Percentiles rank a stretch among this genome's conserved stretches.
Conservation (phyloP, 768 basidiomycete species). For the Psilocybe cyanescens region DNA sequence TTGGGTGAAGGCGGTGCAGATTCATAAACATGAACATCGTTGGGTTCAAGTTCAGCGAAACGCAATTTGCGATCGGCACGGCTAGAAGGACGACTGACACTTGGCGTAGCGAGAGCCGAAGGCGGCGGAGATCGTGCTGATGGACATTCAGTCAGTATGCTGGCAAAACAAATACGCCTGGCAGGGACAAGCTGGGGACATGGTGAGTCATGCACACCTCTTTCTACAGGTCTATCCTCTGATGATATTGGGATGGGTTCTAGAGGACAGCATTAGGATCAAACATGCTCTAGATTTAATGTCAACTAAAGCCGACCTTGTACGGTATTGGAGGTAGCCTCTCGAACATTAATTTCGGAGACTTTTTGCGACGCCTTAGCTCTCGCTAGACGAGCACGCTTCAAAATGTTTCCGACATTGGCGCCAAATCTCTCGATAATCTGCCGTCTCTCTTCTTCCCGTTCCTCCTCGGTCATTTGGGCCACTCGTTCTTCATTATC, state of each 20-base stretch:
- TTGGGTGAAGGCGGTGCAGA: constrained; percentile 79
- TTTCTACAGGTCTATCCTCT: constrained; percentile 24
- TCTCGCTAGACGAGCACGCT: constrained; percentile 53
- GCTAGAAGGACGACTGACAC: constrained; percentile 63
- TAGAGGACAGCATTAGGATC: background rate
- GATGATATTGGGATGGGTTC: constrained; percentile 21
- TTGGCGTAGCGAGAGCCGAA: constrained; percentile 48
- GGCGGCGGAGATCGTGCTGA: constrained; percentile 39
- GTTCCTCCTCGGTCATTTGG: constrained; percentile 72
- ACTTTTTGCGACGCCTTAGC: background rate
- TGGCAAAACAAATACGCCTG: background rate
- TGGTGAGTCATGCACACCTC: constrained; percentile 16
- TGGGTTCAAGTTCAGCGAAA: constrained; percentile 74
- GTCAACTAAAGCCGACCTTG: constrained; percentile 12
- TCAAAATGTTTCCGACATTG: constrained; percentile 64
- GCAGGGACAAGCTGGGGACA: background rate
- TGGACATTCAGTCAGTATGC: constrained; percentile 7
- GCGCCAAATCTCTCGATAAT: constrained; percentile 76
- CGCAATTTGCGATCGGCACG: constrained; percentile 63
- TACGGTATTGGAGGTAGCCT: background rate
- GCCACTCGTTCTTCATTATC: constrained; percentile 70
- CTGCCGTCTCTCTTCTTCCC: constrained; percentile 64
- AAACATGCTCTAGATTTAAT: background rate
- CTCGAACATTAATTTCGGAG: background rate
- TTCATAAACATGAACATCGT: constrained; percentile 84